Base-by-base conservation (phyloP, 176 grass and related monocot genomes). In the bread wheat (Triticum aestivum) region DNA sequence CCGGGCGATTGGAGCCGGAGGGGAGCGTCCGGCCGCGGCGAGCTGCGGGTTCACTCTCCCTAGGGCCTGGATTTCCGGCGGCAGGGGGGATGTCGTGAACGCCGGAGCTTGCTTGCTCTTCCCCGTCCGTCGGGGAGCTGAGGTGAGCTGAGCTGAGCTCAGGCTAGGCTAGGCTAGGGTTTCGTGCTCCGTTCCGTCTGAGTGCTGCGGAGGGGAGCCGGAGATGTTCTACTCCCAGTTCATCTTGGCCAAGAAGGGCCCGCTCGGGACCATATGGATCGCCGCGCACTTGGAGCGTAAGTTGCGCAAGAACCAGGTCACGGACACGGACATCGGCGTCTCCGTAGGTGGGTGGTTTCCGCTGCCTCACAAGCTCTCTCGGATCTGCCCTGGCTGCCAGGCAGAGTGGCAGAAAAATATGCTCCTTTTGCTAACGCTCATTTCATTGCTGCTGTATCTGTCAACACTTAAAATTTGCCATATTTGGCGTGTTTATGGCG, bases 161-260 rank as follows among this genome's bases (percentile, higher is more conserved):
- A 34, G 15, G 5, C 64, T 37, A 83, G 59, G 26, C 26, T 2
- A 30, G 2, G 87, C 61, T 81, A 89, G 90, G 75, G 87, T 79
- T 83, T 82, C 61, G 24, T 84, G 26, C 10, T 75, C 6, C 6
- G 82, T 54, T 47, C 73, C 39, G 75, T 4, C 73, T 52, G 26
- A 86, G 87, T 5, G 5, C 5, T 0, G 17, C 8, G 54, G 79
- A 82, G 47, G 83, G 82, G 37, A 67, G 70, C 26, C 54, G 83
- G 87, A 94, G 23, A 99, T 99, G 97, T 99, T 99, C 87, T 99
- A 99, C 79, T 99, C 97, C 14, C 97, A 99, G 97, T 99, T 99
- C 92, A 99, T 99, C 65, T 91, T 99, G 94, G 97, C 97, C 83
- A 99, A 99, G 88, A 99, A 99, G 73, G 97, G 97, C 9, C 97